phyloP scores from a whole-genome alignment of 495 filamentous ascomycete species.

The Cladorrhinum samala region DNA sequence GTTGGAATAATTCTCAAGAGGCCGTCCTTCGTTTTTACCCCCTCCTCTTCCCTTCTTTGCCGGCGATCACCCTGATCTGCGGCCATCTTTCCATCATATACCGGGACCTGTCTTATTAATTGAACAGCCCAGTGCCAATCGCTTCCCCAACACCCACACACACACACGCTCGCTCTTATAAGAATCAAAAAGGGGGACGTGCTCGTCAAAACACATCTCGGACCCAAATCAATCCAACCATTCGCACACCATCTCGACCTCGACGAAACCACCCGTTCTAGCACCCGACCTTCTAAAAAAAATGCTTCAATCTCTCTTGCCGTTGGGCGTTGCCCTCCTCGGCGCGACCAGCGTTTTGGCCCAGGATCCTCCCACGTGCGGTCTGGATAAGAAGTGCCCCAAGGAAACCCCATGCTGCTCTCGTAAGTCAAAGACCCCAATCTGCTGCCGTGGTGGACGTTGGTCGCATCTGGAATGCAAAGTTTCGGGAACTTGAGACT shows the following conservation, averaged over 20 bases:
- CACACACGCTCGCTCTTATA: not conserved
- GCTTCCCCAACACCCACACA: not conserved
- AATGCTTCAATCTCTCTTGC: constrained; percentile 34
- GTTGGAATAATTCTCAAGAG: not conserved
- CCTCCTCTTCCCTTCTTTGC: not conserved
- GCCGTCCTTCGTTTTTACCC: not conserved
- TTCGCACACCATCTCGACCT: not conserved
- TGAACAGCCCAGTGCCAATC: not conserved
- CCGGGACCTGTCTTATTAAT: not conserved
- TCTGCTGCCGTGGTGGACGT: not conserved
- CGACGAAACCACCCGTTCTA: not conserved
- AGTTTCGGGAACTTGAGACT: not conserved
- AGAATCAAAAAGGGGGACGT: not conserved
- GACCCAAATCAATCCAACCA: not conserved
- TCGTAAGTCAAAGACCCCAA: constrained; percentile 54
- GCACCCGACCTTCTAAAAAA: constrained; percentile 4
- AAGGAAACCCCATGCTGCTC: constrained; percentile 80
- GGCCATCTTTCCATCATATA: not conserved
- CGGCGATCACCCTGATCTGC: not conserved
- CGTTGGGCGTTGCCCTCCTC: constrained; percentile 36
- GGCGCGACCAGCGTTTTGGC: constrained; percentile 36
- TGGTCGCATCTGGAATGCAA: not conserved
- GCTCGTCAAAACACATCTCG: not conserved
- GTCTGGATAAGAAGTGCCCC: constrained; percentile 63
- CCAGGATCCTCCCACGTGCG: constrained; percentile 24